Evolutionary conservation across 495 filamentous ascomycete species (phyloP).

Genomic region (Neurospora sp.): DNA sequence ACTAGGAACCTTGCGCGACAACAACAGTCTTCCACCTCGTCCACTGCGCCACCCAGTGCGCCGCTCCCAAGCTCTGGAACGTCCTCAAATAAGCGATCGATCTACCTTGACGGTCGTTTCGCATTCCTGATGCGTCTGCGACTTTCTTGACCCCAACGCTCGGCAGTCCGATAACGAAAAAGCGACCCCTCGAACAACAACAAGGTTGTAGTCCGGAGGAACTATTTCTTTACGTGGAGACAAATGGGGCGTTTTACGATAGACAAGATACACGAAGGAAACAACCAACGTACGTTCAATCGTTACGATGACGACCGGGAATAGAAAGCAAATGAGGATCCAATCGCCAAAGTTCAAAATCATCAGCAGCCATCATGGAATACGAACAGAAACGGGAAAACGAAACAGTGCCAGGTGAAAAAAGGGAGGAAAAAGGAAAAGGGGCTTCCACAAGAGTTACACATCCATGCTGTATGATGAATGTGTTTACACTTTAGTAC

Average conservation of each 20-base stretch:
- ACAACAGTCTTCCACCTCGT: slow-evolving; percentile 87
- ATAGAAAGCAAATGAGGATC: not conserved
- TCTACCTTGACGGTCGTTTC: not conserved
- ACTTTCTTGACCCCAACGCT: not conserved
- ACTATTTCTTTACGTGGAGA: not conserved
- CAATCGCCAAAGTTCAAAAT: not conserved
- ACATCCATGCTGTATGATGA: not conserved
- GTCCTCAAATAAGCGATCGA: slow-evolving; percentile 63
- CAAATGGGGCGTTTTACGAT: not conserved
- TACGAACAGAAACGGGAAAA: not conserved
- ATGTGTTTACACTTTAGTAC: not conserved
- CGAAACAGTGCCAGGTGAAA: not conserved
- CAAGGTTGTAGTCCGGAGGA: not conserved
- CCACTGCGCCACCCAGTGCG: slow-evolving; percentile 85
- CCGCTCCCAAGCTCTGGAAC: slow-evolving; percentile 90
- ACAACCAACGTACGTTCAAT: not conserved
- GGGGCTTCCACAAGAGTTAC: not conserved
- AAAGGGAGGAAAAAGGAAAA: not conserved
- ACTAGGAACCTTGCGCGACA: slow-evolving; percentile 9
- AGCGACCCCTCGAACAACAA: not conserved
- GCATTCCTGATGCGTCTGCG: not conserved
- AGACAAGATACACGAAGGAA: not conserved
- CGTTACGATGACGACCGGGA: not conserved
- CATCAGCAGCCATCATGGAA: not conserved
- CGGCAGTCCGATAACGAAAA: slow-evolving; percentile 10